Percentiles rank a stretch among this genome's conserved stretches.
Evolutionary conservation across 345 rosid species (phyloP).

Genomic region (Citrus unshiu): DNA sequence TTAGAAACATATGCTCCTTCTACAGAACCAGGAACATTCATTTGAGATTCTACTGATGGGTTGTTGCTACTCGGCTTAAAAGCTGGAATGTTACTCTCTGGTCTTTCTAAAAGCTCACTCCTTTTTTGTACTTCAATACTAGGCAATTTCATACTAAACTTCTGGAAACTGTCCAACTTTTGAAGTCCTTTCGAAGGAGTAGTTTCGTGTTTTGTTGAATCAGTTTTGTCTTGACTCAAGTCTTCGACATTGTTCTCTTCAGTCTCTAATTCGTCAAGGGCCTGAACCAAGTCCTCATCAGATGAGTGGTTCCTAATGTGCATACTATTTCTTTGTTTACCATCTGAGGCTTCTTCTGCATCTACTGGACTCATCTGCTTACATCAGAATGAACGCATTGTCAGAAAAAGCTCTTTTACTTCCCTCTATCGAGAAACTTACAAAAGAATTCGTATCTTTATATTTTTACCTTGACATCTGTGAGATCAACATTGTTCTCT

Average conservation of each 20-base stretch:
- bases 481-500: conserved; percentile 76
- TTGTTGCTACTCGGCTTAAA: conserved; percentile 13
- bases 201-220: conserved; percentile 28
- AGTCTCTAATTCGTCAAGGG: conserved; percentile 27
- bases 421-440: neutral
- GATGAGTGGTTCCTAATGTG: conserved; percentile 61
- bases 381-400: conserved; percentile 7
- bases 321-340: conserved; percentile 40
- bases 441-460: neutral
- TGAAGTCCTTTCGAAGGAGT: conserved; percentile 16
- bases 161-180: conserved; percentile 14
- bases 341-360: conserved; percentile 40
- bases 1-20: conserved; percentile 28
- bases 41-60: conserved; percentile 9
- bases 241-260: conserved; percentile 28
- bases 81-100: conserved; percentile 20
- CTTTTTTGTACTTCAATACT: conserved; percentile 46
- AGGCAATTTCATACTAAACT: conserved; percentile 29
- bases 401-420: conserved; percentile 12
- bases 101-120: conserved; percentile 21
- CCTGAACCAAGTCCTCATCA: conserved; percentile 40
- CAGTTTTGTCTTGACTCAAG: conserved; percentile 19
- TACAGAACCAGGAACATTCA: conserved; percentile 39
- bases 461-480: conserved; percentile 62
- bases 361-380: conserved; percentile 69